Base-by-base conservation (phyloP, 148 eudicot species). In the Nepenthes mirabilis region DNA sequence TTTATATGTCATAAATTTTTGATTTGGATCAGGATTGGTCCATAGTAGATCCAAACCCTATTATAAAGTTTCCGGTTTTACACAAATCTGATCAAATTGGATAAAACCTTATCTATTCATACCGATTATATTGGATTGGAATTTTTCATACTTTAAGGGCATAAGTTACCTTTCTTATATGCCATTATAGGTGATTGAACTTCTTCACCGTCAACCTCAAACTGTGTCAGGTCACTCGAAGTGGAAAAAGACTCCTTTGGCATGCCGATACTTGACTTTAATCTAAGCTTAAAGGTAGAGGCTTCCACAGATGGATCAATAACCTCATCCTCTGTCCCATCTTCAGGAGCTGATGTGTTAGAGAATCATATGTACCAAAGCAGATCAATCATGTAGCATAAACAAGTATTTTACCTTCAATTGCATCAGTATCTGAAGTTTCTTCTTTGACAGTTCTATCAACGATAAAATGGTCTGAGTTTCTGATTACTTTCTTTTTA, bases 181-280 rank as follows among this genome's bases (percentile, higher is more conserved):
- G 23, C 23, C 23, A 60, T 54, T 34, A 50, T 60, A 11, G 90
- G 75, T 2, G 97, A 83, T 62, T 70, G 80, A 55, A 83, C 79
- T 80, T 87, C 93, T 52, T 76, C 74, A 33, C 69, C 77, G 64
- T 60, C 48, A 40, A 63, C 50, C 55, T 71, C 81, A 33, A 36
- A 37, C 36, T 87, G 81, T 54, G 83, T 70, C 62, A 67, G 63
- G 69, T 78, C 83, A 75, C 85, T 77, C 48, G 86, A 69, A 63
- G 74, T 57, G 55, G 68, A 68, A 36, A 87, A 80, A 58, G 52
- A 57, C 55, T 68, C 75, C 33, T 76, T 71, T 51, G 67, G 61
- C 65, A 66, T 68, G 13, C 43, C 58, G 13, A 32, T 47, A 55
- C 65, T 68, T 43, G 68, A 51, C 47, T 63, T 65, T 54, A 69